Evolutionary conservation across 1,139 yeast genomes (phyloP).

Genomic region (Candida smagusa): DNA sequence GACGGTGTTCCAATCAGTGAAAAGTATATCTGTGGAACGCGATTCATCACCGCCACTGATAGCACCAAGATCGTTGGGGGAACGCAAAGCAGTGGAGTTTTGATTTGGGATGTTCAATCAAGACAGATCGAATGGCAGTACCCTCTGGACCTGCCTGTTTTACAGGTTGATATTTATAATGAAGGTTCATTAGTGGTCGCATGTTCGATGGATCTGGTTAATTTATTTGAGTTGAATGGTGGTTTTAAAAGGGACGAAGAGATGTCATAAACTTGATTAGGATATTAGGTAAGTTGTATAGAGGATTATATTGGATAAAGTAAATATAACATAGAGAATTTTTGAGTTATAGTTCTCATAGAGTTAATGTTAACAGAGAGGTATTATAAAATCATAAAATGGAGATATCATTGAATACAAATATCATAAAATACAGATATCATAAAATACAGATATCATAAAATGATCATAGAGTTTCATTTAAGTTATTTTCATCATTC

Average conservation of each 20-base stretch:
- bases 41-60: constrained; percentile 35
- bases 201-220: constrained; percentile 21
- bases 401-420: no score
- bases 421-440: no score
- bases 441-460: no score
- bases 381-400: no score
- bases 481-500: no score
- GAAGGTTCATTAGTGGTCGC: constrained; percentile 41
- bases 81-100: constrained; percentile 55
- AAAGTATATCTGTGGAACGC: constrained; percentile 48
- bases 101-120: constrained; percentile 75
- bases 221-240: constrained; percentile 22
- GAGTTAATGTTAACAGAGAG: no score
- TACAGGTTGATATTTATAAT: constrained; percentile 44
- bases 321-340: not conserved
- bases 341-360: no score
- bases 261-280: constrained; percentile 1
- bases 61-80: constrained; percentile 59
- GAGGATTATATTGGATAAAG: not conserved
- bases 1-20: constrained; percentile 34
- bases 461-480: no score
- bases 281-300: no score
- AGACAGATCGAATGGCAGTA: constrained; percentile 48
- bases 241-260: constrained; percentile 1
- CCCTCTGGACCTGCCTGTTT: constrained; percentile 36